Conservation (phyloP, 2,329 filamentous ascomycete species). For the Stachybotrys echinatus region DNA sequence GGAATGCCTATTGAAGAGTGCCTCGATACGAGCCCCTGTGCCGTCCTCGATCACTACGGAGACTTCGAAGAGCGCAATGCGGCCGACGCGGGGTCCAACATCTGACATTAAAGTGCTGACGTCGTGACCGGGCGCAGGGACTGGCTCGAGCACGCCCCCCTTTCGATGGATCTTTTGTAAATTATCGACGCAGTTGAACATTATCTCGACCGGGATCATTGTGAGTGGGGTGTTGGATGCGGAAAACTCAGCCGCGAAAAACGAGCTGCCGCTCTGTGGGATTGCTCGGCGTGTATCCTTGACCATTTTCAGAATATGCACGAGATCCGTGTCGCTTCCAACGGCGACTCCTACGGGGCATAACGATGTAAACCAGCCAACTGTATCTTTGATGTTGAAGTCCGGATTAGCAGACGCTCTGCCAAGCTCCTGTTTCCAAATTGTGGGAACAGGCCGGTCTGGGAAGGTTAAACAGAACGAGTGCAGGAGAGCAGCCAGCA, state of each 20-base stretch:
- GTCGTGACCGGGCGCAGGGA: conserved; percentile 32
- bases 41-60: conserved; percentile 40
- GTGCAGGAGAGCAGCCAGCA: conserved; percentile 47
- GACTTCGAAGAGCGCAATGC: conserved; percentile 46
- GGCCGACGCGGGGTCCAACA: conserved; percentile 38
- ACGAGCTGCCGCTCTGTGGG: conserved; percentile 37
- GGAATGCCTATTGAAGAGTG: conserved; percentile 37
- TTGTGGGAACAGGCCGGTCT: conserved; percentile 41
- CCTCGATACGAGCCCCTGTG: conserved; percentile 35
- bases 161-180: conserved; percentile 41
- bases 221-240: conserved; percentile 21
- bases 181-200: conserved; percentile 51
- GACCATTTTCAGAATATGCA: conserved; percentile 44
- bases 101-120: conserved; percentile 34
- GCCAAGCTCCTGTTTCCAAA: conserved; percentile 51
- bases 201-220: conserved; percentile 49
- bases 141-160: conserved; percentile 44
- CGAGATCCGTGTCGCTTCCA: conserved; percentile 40
- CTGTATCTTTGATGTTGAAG: conserved; percentile 49
- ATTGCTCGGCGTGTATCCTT: conserved; percentile 46
- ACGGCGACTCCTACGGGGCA: conserved; percentile 43
- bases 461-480: conserved; percentile 52
- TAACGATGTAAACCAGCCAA: conserved; percentile 56
- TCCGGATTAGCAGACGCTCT: conserved; percentile 37
- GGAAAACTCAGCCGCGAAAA: conserved; percentile 43